Percentiles rank a stretch among this genome's conserved stretches.
Evolutionary conservation across 2,329 filamentous ascomycete species (phyloP).

Genomic region (Alternaria gaisen): DNA sequence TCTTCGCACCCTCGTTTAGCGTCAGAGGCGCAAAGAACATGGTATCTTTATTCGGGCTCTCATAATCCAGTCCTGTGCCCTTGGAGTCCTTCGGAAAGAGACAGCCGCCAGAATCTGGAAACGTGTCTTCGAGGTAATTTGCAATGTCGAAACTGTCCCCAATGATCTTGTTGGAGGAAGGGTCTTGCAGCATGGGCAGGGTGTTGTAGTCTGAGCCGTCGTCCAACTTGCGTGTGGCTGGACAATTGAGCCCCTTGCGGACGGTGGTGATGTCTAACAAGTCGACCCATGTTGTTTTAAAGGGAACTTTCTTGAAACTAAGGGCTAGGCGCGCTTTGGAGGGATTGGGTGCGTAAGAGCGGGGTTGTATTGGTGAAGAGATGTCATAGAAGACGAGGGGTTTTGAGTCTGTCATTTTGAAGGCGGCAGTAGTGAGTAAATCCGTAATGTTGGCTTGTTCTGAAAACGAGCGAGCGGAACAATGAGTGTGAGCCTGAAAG

Average conservation of each 20-base stretch:
- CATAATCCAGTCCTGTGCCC: constrained; percentile 34
- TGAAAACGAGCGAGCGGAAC: background rate
- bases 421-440: background rate
- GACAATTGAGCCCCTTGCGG: constrained; percentile 58
- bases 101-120: constrained; percentile 57
- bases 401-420: constrained; percentile 34
- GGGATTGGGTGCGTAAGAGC: constrained; percentile 60
- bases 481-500: background rate
- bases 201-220: constrained; percentile 69
- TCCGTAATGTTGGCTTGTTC: background rate
- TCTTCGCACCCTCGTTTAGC: constrained; percentile 45
- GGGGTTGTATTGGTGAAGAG: constrained; percentile 49
- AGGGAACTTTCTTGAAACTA: constrained; percentile 60
- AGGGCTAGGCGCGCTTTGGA: constrained; percentile 62
- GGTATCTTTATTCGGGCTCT: constrained; percentile 37
- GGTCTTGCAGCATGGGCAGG: constrained; percentile 65
- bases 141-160: constrained; percentile 75
- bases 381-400: constrained; percentile 60
- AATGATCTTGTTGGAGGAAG: constrained; percentile 52
- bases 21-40: constrained; percentile 40
- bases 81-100: constrained; percentile 57
- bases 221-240: constrained; percentile 62
- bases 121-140: constrained; percentile 64
- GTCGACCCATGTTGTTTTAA: constrained; percentile 62
- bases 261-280: constrained; percentile 59